Percentiles rank a stretch among this genome's conserved stretches.
Conservation (phyloP, 1,284 basidiomycete genomes). For the Fomitopsis schrenkii region DNA sequence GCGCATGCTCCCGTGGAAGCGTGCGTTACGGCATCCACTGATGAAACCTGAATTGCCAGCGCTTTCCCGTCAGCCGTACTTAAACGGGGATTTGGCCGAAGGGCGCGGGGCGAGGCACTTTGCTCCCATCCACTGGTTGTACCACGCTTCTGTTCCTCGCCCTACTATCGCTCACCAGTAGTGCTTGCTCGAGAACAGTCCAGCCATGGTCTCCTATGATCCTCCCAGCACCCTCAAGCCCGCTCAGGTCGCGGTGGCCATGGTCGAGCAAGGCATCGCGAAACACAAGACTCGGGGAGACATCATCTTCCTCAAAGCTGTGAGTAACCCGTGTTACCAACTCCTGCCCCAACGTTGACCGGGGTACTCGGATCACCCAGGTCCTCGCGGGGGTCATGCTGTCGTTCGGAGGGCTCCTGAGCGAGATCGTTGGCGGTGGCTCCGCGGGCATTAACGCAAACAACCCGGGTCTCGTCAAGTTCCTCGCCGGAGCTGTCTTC, state of each 20-base stretch:
- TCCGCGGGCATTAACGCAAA: constrained; percentile 42
- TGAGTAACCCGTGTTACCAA: constrained; percentile 28
- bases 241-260: constrained; percentile 49
- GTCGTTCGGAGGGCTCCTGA: constrained; percentile 68
- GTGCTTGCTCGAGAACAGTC: not conserved
- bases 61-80: not conserved
- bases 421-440: constrained; percentile 57
- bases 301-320: constrained; percentile 62
- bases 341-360: not conserved
- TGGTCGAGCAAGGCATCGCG: constrained; percentile 52
- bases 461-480: constrained; percentile 66
- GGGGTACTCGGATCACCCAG: constrained; percentile 44
- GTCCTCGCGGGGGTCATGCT: constrained; percentile 66
- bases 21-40: not conserved
- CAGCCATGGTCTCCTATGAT: constrained; percentile 20
- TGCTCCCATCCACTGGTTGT: not conserved
- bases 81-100: not conserved
- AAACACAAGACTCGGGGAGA: constrained; percentile 64
- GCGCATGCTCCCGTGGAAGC: not conserved
- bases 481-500: constrained; percentile 64
- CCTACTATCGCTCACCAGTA: not conserved
- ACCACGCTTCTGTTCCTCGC: not conserved
- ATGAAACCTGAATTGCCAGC: not conserved
- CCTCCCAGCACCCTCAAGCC: constrained; percentile 56
- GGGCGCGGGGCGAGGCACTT: not conserved